Evolutionary conservation across 1,284 basidiomycete genomes (phyloP).

Genomic region (Tetrapyrgos nigripes): DNA sequence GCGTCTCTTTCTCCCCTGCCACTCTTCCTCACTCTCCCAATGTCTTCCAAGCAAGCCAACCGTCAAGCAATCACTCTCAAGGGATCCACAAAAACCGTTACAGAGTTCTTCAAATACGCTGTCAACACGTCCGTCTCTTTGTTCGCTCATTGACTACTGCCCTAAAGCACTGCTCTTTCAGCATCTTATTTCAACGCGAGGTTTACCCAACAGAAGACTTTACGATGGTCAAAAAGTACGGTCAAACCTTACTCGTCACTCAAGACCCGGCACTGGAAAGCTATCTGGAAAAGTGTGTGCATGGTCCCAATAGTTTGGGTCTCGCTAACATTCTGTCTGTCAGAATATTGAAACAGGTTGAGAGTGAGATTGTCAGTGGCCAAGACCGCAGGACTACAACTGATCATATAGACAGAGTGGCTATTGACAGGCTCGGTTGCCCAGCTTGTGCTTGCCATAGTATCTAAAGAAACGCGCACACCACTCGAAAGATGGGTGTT

Average conservation of each 20-base stretch:
- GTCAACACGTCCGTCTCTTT: slow-evolving; percentile 83
- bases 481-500: slow-evolving; percentile 99
- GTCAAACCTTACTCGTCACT: slow-evolving; percentile 93
- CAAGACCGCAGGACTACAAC: slow-evolving; percentile 7
- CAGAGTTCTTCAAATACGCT: slow-evolving; percentile 98
- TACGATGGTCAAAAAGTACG: slow-evolving; percentile 99
- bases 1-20: background rate
- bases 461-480: slow-evolving; percentile 91
- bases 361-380: slow-evolving; percentile 60
- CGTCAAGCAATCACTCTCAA: slow-evolving; percentile 91
- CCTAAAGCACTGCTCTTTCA: slow-evolving; percentile 38
- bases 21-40: slow-evolving; percentile 21
- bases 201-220: slow-evolving; percentile 99
- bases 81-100: slow-evolving; percentile 94
- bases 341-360: slow-evolving; percentile 90
- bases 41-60: slow-evolving; percentile 68
- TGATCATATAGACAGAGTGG: slow-evolving; percentile 70
- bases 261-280: slow-evolving; percentile 92
- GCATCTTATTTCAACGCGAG: slow-evolving; percentile 95
- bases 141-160: slow-evolving; percentile 6
- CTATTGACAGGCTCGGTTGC: slow-evolving; percentile 89
- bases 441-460: slow-evolving; percentile 94
- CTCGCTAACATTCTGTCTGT: slow-evolving; percentile 11
- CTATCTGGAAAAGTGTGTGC: slow-evolving; percentile 83
- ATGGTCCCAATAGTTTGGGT: slow-evolving; percentile 10